phyloP scores from a whole-genome alignment of 2,329 filamentous ascomycete genomes.

The Microdochium paspali region DNA sequence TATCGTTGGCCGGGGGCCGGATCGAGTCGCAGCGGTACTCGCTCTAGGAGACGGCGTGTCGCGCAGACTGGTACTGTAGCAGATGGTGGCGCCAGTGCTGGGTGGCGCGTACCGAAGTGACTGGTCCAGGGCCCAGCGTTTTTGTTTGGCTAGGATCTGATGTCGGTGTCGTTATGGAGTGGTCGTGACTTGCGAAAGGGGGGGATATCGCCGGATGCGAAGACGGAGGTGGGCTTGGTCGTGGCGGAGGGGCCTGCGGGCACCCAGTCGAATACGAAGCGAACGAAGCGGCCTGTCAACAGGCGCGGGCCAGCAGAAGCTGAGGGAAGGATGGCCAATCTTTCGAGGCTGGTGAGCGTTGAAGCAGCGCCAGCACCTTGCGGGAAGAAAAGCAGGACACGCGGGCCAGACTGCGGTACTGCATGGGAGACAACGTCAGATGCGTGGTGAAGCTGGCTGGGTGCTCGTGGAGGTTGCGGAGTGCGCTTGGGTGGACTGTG shows the following conservation, averaged over 20 bases:
- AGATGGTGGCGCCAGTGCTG: too few relatives aligned
- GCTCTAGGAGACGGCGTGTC: background rate
- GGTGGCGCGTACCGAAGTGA: too few relatives aligned
- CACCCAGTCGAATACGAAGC: background rate
- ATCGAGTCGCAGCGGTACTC: background rate
- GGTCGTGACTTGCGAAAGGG: too few relatives aligned
- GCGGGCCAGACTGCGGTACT: too few relatives aligned
- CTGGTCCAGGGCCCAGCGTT: too few relatives aligned
- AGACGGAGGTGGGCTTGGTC: background rate
- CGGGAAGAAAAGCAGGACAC: background rate
- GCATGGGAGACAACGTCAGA: background rate
- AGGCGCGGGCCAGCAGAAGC: background rate
- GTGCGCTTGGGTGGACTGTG: background rate
- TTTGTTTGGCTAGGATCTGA: too few relatives aligned
- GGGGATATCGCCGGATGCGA: too few relatives aligned
- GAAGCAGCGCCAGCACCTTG: background rate
- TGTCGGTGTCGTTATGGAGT: too few relatives aligned
- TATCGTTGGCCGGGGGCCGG: background rate
- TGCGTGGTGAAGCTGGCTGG: background rate
- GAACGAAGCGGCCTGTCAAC: background rate
- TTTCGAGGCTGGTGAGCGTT: background rate
- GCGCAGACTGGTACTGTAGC: too few relatives aligned
- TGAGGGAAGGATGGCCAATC: background rate
- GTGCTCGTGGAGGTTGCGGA: background rate
- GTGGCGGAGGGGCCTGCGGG: slow-evolving; percentile 8